Evolutionary conservation across 140 eudicot genomes (phyloP).

Genomic region (Bidens hawaiensis): DNA sequence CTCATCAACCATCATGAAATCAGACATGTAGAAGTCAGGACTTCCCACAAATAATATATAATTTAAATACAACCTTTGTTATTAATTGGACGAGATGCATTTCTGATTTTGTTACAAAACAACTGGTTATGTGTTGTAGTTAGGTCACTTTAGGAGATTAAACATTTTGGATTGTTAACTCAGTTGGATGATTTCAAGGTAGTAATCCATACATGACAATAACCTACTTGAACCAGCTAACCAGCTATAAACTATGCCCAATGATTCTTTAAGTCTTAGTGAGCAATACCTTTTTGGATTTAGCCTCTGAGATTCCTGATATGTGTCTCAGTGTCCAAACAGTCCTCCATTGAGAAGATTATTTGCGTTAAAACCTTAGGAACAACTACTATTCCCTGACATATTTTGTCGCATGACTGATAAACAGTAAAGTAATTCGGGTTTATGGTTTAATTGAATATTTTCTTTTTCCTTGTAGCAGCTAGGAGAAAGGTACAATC

Average conservation of each 20-base stretch:
- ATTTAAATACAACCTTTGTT: constrained; percentile 11
- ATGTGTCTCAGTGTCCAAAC: background rate
- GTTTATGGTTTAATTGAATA: constrained; percentile 1
- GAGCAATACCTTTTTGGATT: background rate
- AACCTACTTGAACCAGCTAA: background rate
- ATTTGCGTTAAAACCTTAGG: background rate
- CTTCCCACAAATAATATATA: constrained; percentile 5
- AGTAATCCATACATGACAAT: background rate
- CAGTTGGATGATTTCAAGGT: background rate
- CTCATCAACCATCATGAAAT: constrained; percentile 1
- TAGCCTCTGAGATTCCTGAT: constrained; percentile 2
- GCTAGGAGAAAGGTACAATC: constrained; percentile 59
- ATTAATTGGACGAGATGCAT: background rate
- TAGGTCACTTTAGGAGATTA: background rate
- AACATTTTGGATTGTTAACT: background rate
- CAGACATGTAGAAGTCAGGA: constrained; percentile 7
- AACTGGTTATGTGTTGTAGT: background rate
- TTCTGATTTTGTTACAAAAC: constrained; percentile 10
- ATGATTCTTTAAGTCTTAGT: background rate
- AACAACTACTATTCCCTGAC: background rate
- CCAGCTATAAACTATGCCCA: background rate
- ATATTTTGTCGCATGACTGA: constrained; percentile 3
- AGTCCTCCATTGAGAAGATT: background rate
- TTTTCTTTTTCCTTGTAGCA: constrained; percentile 40
- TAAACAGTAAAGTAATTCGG: constrained; percentile 4